Evolutionary conservation across 2,329 filamentous ascomycete genomes (phyloP).

Genomic region (Aspergillus candidus): DNA sequence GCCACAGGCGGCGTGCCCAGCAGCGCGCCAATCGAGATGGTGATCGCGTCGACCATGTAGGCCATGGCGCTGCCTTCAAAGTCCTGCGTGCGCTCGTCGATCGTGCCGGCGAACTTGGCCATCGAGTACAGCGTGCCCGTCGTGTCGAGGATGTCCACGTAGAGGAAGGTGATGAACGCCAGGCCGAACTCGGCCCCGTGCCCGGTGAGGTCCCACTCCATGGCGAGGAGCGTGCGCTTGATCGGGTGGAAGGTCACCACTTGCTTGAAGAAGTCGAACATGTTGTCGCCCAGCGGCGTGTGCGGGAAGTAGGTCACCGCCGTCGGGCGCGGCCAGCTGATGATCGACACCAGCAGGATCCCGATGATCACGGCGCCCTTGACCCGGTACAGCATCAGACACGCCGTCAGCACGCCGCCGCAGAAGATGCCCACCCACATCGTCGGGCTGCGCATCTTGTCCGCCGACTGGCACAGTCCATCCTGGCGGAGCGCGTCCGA

Average conservation of each 20-base stretch:
- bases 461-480: constrained; percentile 56
- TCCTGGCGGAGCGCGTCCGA: constrained; percentile 42
- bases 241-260: constrained; percentile 82
- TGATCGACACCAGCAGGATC: constrained; percentile 76
- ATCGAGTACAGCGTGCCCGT: constrained; percentile 86
- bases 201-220: constrained; percentile 64
- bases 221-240: constrained; percentile 59
- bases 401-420: constrained; percentile 70
- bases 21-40: constrained; percentile 72
- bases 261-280: constrained; percentile 81
- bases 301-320: constrained; percentile 76
- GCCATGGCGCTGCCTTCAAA: constrained; percentile 80
- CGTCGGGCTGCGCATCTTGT: constrained; percentile 75
- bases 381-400: constrained; percentile 78
- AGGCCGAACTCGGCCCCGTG: constrained; percentile 73
- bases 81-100: constrained; percentile 76
- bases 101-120: constrained; percentile 73
- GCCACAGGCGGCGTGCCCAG: constrained; percentile 76
- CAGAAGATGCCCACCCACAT: constrained; percentile 90
- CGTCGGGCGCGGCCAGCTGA: constrained; percentile 77
- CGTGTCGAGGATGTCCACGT: constrained; percentile 82
- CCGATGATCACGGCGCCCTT: constrained; percentile 82
- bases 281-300: constrained; percentile 59
- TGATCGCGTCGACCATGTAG: constrained; percentile 73
- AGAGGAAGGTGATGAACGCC: constrained; percentile 81